Evolutionary conservation across 768 basidiomycete genomes (phyloP).

Genomic region (Rhodotorula paludigena): DNA sequence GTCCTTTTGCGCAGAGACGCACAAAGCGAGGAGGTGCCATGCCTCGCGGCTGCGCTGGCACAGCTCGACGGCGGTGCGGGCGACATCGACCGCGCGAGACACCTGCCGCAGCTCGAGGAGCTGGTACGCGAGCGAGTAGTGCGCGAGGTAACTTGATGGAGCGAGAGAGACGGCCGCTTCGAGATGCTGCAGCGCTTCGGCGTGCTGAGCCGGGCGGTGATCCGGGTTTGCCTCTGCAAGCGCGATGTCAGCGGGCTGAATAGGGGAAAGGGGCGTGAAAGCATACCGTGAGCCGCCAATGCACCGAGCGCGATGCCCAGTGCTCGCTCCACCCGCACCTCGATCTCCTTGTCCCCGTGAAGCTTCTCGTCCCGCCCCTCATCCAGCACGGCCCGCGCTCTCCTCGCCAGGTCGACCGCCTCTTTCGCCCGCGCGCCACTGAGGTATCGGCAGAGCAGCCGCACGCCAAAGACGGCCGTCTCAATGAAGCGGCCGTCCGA

Average conservation of each 20-base stretch:
- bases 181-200: slow-evolving; percentile 56
- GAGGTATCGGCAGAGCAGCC: slow-evolving; percentile 60
- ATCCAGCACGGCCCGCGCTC: slow-evolving; percentile 30
- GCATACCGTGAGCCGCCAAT: slow-evolving; percentile 65
- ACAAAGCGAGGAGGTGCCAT: slow-evolving; percentile 84
- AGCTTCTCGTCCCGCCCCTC: slow-evolving; percentile 1
- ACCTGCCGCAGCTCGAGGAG: slow-evolving; percentile 65
- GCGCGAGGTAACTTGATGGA: slow-evolving; percentile 48
- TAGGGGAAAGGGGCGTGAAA: background rate
- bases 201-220: slow-evolving; percentile 59
- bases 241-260: background rate
- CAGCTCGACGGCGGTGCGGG: slow-evolving; percentile 59
- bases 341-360: slow-evolving; percentile 35
- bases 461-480: slow-evolving; percentile 67
- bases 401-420: slow-evolving; percentile 59
- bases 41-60: slow-evolving; percentile 47
- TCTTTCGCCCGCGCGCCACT: slow-evolving; percentile 58
- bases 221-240: slow-evolving; percentile 60
- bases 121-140: slow-evolving; percentile 77
- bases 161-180: slow-evolving; percentile 43
- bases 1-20: slow-evolving; percentile 71
- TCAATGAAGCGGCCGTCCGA: slow-evolving; percentile 59
- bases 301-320: slow-evolving; percentile 65
- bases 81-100: slow-evolving; percentile 61
- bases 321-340: slow-evolving; percentile 45